Conservation (phyloP, 768 basidiomycete species). For the Termitomyces sp. region DNA sequence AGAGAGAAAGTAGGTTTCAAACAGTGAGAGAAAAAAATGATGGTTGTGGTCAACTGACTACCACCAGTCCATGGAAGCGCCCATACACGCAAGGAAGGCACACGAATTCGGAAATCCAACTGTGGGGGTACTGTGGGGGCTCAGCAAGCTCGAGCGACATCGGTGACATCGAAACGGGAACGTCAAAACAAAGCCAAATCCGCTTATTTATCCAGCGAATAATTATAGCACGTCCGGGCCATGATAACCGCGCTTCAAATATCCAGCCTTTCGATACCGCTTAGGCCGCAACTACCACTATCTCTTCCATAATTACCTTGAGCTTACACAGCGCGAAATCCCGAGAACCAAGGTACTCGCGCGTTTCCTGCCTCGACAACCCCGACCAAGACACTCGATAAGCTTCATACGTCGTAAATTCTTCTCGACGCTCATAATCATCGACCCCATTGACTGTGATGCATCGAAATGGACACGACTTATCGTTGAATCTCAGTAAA, state of each 20-base stretch:
- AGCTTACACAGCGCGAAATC: background rate
- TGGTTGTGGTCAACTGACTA: background rate
- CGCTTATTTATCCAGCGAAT: slow-evolving; percentile 15
- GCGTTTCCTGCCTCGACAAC: background rate
- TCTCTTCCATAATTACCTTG: slow-evolving; percentile 1
- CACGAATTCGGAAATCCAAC: no score
- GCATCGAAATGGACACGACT: slow-evolving; percentile 29
- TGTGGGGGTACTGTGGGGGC: no score
- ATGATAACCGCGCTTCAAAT: slow-evolving; percentile 14
- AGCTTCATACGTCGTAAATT: slow-evolving; percentile 5
- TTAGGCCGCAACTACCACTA: slow-evolving; percentile 8
- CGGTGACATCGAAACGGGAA: no score
- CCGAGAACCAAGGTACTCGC: background rate
- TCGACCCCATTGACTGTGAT: slow-evolving; percentile 28
- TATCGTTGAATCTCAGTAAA: slow-evolving; percentile 18
- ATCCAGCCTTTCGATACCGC: slow-evolving; percentile 8
- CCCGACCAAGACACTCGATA: slow-evolving; percentile 6
- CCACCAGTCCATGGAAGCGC: background rate
- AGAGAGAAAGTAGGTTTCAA: background rate
- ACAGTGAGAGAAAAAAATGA: background rate
- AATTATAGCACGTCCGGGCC: slow-evolving; percentile 13
- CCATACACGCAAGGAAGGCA: background rate
- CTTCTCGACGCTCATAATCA: slow-evolving; percentile 4
- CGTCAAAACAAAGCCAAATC: slow-evolving; percentile 15
- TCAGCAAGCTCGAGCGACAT: no score